Evolutionary conservation across 2,329 filamentous ascomycete species (phyloP), one percentile per base, ranked within the genome.

Genomic region (Alternaria triticina): DNA sequence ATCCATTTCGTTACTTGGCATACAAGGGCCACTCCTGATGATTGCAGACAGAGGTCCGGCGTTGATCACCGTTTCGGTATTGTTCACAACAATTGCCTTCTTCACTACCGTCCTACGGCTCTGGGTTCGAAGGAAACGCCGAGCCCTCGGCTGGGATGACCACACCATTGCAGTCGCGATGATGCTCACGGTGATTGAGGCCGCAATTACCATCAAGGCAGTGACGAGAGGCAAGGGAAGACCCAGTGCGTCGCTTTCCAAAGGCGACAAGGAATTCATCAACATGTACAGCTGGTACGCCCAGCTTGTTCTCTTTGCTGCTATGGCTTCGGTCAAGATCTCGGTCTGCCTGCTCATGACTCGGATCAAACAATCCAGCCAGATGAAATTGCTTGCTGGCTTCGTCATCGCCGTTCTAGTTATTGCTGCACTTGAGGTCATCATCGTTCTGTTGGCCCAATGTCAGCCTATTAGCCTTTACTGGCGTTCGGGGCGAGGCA

Each of bases 391-490:
- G 22, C 44, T 61, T 51, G 50, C 33, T 6, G 46, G 25, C 17
- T 20, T 17, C 23, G 20, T 61, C n/a, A 57, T 61, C 36, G 3
- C 52, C 6, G 33, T 57, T 9, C 20, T 61, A 15, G 17, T 28
- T 13, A 17, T 46, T 15, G 43, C 54, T 46, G 43, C 52, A 13
- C 25, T 61, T 20, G 59, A 57, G 17, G 45, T 56, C 17, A 50
- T 22, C 23, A 57, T 61, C 45, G 59, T 61, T 15, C 44, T 61
- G 11, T 36, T 57, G 8, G 59, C 59, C 10, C 52, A 61, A 27
- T 57, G 59, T 15, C 43, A 43, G 23, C 57, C 57, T 23, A 59
- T 59, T 40, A 59, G 57, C 30, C 49, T 50, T 25, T 50, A 59
- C 49, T 59, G 57, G 57, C 40, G 33, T 11, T 10, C 43, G 28